These are phyloP conservation scores for Bipolaris sorokiniana DNA, from an alignment of 2,329 filamentous ascomycete genomes.

Conservation along the genomic window DNA sequence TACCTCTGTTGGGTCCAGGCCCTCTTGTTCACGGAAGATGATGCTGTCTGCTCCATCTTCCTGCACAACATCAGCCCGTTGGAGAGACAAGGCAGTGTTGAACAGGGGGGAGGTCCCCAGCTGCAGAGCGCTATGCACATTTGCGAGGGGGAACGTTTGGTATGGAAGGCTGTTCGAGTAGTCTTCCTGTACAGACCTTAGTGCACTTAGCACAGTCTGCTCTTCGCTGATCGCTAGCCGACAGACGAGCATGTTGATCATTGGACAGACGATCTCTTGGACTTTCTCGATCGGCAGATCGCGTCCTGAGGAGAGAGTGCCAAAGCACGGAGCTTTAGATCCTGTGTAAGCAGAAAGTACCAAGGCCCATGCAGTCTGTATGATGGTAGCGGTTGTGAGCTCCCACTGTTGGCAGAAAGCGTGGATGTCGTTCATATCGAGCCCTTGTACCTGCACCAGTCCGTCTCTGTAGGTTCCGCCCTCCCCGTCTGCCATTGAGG, in stretches of 20 bases:
- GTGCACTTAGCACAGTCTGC: too few species aligned
- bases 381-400: conserved; percentile 22
- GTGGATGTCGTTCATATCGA: conserved; percentile 18
- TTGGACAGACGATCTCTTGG: neutral
- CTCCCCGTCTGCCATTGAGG: neutral
- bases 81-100: neutral
- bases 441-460: neutral
- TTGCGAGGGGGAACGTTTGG: neutral
- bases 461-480: conserved; percentile 1
- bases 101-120: neutral
- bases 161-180: neutral
- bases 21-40: neutral
- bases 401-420: conserved; percentile 19
- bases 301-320: neutral
- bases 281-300: neutral
- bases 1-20: neutral
- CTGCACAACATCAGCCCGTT: neutral
- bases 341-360: neutral
- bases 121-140: neutral
- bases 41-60: neutral
- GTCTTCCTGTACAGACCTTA: neutral
- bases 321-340: neutral
- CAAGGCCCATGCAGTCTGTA: conserved; percentile 36
- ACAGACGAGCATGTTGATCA: neutral
- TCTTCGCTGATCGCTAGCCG: neutral